Conservation (phyloP, 2,329 filamentous ascomycete species). For the Grosmannia serpens region DNA sequence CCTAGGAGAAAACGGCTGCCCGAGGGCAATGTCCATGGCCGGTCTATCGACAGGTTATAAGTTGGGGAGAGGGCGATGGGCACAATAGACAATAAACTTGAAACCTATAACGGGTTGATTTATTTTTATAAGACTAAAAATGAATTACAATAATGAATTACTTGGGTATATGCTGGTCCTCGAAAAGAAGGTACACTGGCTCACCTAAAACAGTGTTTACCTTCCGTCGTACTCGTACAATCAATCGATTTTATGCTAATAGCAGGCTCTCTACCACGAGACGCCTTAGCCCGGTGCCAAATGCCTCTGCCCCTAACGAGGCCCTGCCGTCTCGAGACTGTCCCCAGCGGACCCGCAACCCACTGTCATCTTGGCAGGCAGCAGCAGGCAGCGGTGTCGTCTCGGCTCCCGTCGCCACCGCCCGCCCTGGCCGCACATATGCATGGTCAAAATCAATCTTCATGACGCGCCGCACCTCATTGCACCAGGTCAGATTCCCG, state of each 20-base stretch:
- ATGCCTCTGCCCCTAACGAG: background rate
- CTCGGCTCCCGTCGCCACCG: background rate
- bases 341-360: background rate
- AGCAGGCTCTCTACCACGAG: background rate
- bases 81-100: too few relatives aligned
- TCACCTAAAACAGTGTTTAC: background rate
- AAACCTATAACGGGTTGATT: too few relatives aligned
- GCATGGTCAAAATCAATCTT: background rate
- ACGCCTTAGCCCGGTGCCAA: background rate
- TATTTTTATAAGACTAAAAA: too few relatives aligned
- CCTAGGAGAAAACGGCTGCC: too few relatives aligned
- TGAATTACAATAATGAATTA: too few relatives aligned
- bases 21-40: too few relatives aligned
- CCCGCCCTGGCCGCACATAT: background rate
- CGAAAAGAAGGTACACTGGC: too few relatives aligned
- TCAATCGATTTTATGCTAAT: background rate
- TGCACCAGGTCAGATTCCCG: slow-evolving; percentile 1
- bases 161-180: too few relatives aligned
- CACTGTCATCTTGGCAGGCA: background rate
- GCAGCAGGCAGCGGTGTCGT: background rate
- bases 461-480: background rate
- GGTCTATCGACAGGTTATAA: too few relatives aligned
- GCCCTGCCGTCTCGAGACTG: background rate
- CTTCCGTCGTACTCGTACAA: background rate
- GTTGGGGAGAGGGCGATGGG: too few relatives aligned